A percentile compares a stretch with the other conserved stretches of the same genome.
phyloP scores from a whole-genome alignment of 2,329 filamentous ascomycete genomes.

The Nigrospora sphaerica region DNA sequence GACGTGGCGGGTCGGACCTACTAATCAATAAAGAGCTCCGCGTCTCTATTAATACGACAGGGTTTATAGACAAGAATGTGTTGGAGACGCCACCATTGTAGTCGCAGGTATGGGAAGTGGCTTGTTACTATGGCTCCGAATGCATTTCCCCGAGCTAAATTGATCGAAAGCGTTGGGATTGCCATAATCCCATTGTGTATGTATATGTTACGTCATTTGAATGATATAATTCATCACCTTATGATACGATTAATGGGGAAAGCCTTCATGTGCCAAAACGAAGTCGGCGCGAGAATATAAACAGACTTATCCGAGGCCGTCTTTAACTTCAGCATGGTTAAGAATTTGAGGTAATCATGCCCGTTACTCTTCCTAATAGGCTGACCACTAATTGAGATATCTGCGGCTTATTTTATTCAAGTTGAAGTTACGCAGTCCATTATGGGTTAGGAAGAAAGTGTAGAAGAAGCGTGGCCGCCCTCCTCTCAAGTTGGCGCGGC shows the following conservation, averaged over 20 bases:
- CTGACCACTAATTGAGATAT: conserved; percentile 5
- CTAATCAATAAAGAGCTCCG: background rate
- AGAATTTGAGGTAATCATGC: conserved; percentile 25
- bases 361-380: conserved; percentile 16
- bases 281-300: conserved; percentile 18
- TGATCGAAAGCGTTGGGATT: background rate
- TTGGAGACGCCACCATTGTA: background rate
- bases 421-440: too few species aligned
- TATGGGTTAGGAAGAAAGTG: too few species aligned
- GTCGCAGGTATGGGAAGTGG: too few species aligned
- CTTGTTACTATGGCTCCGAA: background rate
- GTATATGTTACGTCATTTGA: conserved; percentile 13
- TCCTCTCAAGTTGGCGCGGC: too few species aligned
- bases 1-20: background rate
- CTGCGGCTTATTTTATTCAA: too few species aligned
- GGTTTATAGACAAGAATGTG: background rate
- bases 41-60: background rate
- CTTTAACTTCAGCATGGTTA: conserved; percentile 15
- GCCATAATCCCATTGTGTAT: conserved; percentile 20
- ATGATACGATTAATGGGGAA: conserved; percentile 13
- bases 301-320: conserved; percentile 14
- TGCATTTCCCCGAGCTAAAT: background rate
- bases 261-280: conserved; percentile 24
- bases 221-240: conserved; percentile 14
- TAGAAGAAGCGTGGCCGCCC: too few species aligned